These are phyloP conservation scores for Geotrichum reessii DNA, from an alignment of 1,139 yeast genomes.

Conservation along the genomic window DNA sequence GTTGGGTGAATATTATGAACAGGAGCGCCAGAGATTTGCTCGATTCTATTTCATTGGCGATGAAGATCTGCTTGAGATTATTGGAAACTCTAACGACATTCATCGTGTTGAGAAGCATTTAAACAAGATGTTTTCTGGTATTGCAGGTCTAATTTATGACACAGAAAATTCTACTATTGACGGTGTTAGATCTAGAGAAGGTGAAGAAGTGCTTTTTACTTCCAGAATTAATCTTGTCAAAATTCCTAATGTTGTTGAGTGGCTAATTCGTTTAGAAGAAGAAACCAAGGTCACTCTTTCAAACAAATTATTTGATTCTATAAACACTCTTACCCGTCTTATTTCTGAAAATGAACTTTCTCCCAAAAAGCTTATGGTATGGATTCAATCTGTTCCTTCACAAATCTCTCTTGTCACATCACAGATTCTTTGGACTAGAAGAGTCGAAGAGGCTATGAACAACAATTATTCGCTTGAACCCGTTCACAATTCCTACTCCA, in stretches of 20 bases:
- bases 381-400: constrained; percentile 45
- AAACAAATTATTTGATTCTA: constrained; percentile 32
- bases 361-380: constrained; percentile 24
- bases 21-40: constrained; percentile 71
- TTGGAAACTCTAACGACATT: constrained; percentile 59
- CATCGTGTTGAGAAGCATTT: constrained; percentile 54
- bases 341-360: constrained; percentile 19
- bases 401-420: constrained; percentile 55
- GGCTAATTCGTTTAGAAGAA: constrained; percentile 58
- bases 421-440: constrained; percentile 55
- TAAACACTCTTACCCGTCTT: constrained; percentile 24
- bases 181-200: constrained; percentile 56
- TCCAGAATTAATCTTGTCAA: constrained; percentile 45
- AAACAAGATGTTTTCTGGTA: constrained; percentile 67
- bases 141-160: constrained; percentile 44
- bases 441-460: constrained; percentile 37
- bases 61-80: constrained; percentile 77
- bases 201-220: constrained; percentile 49
- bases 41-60: constrained; percentile 87
- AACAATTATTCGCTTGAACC: constrained; percentile 10
- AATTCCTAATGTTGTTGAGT: constrained; percentile 48
- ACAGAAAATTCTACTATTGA: constrained; percentile 38
- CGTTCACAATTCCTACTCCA: constrained; percentile 18
- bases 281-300: constrained; percentile 47
- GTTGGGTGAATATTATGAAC: constrained; percentile 71